Evolutionary conservation across 2,329 filamentous ascomycete genomes (phyloP), one percentile per base, ranked within the genome.

Genomic region (Ophiocordyceps unilateralis): DNA sequence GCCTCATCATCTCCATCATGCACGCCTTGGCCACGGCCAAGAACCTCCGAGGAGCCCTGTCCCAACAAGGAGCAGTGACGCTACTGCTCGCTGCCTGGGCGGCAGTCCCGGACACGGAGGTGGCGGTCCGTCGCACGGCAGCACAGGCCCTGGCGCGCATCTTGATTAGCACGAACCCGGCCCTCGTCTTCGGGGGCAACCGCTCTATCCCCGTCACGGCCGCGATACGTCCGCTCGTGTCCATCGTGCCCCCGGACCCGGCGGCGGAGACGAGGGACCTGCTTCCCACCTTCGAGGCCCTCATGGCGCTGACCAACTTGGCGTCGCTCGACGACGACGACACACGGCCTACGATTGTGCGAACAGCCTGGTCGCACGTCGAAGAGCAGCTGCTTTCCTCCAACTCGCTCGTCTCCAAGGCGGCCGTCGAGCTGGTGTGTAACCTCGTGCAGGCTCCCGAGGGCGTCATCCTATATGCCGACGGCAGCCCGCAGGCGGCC

Each of bases 271-370:
- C 75, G 1, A 75, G 81, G 42, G 83, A 94, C 58, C 74, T 96
- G 14, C 72, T 98, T 0, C 87, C 91, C 0, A 79, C 83, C 0
- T 98, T 96, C 51, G 91, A 98, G 61, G 73, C 82, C 1, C 72
- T 98, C 9, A 81, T 96, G 58, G 89, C 91, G 0, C 73, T 98
- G 30, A 96, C 91, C 0, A 98, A 98, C 52, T 74, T 98, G 8
- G 91, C 89, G 0, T 93, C 85, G 0, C 74, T 80, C 12, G 81
- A 88, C 43, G 72, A 81, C 46, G 69, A 76, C 28, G 73, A 77
- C 6, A 70, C 74, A 6, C 73, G 80, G 39, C 68, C 72, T 30
- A 67, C 72, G 15, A 88, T 94, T 41, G 76, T 94, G 30, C 76
- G 82, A 10, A 66, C 73, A 4, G 76, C 81, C 1, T 93, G 85